Base-by-base conservation (phyloP, 2,329 filamentous ascomycete species). In the Cytospora schulzeri region DNA sequence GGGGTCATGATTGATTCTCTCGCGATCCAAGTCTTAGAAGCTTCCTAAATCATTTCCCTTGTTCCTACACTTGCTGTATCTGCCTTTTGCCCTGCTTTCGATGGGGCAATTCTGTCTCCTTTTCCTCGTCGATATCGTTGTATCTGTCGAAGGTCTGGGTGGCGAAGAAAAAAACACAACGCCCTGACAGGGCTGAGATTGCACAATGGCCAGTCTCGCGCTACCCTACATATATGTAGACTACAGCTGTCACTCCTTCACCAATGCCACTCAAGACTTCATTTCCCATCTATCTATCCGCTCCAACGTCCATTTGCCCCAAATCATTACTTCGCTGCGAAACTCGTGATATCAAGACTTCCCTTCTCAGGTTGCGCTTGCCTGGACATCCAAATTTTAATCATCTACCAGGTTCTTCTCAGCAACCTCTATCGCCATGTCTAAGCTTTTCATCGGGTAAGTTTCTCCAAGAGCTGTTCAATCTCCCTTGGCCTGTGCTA, bases 371-470 rank as follows among this genome's bases (percentile, higher is more conserved):
- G n/a, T 48, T 48, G 45, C 45, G n/a, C 45, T 48, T 24, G n/a
- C 19, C 45, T 48, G 45, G 45, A 48, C 45, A 48, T 24, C n/a
- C 45, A 48, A 48, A 22, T 48, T 48, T 48, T 48, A 48, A 48
- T 48, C 45, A 24, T 48, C 22, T 24, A 14, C 41, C 60, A 62
- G 60, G 41, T 50, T 54, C n/a, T 56, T 62, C 22, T 62, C 60
- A 24, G 60, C 24, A 28, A 26, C 52, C 11, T 31, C 60, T 28
- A 29, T 41, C 59, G 12, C 53, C 53, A 62, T 54, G 24, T 50
- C 60, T 26, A 60, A 51, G 52, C 33, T 62, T 54, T 62, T 56
- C 19, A 54, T 62, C 33, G 60, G 60, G 60, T 62, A 29, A 35
- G 60, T 62, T 24, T 6, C 35, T 41, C 52, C 28, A 24, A 15